Base-by-base conservation (phyloP, 805 yeast species). In the Wickerhamomyces ciferrii region DNA sequence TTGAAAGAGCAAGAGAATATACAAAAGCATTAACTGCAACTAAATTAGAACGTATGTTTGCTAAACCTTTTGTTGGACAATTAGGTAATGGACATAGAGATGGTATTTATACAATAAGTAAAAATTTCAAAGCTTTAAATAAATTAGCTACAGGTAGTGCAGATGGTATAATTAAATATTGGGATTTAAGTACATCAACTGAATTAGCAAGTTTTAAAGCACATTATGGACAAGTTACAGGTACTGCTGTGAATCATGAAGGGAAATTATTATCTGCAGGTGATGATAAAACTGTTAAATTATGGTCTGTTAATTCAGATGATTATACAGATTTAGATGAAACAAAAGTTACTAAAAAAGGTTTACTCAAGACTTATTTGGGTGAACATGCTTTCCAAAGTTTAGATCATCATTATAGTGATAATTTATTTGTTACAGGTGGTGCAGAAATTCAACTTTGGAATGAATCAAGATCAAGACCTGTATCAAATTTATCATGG, bases 61-160 rank as follows among this genome's bases (percentile, higher is more conserved):
- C 99, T 0, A 91, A 91, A 61, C 99, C 99, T 2, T 94, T 94
- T 66, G 75, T 95, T 19, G 97, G 96, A 1, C 98, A 94, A 62
- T 68, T 94, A 34, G 99, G 99, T 3, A 77, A 79, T 50, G 99
- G 99, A 9, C 99, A 95, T 61, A 72, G 92, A 47, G 99, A 94
- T 62, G 98, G 97, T 48, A 89, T 94, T 14, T 92, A 94, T 65
- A 71, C 83, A 17, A 77, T 94, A 41, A 96, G 97, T 6, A 86
- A 84, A 64, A 86, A 91, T 65, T 81, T 81, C 61, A 67, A 75
- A 39, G 71, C 78, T 40, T 73, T 90, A 43, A 86, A 81, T 58
- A 83, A 82, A 59, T 67, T 92, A 25, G 97, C 97, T 2, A 80
- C 94, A 10, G 97, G 97, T 10, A 83, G 94, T 8, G 99, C 96